Percentiles rank a stretch among this genome's conserved stretches.
Evolutionary conservation across 768 basidiomycete species (phyloP).

Genomic region (Amanita rubescens): DNA sequence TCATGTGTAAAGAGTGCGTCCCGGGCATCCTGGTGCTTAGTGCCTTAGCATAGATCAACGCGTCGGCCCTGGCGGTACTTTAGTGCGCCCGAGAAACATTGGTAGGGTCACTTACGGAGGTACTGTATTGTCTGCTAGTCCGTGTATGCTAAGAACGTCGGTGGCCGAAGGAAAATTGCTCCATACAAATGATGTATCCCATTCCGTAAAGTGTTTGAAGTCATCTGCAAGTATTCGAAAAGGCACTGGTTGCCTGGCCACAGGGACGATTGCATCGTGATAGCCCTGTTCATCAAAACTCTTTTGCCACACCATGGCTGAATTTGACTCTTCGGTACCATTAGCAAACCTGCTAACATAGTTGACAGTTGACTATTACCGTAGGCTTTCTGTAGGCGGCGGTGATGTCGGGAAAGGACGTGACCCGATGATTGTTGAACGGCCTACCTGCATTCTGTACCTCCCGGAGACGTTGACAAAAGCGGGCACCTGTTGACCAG

Average conservation of each 20-base stretch:
- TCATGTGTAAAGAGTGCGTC: constrained; percentile 60
- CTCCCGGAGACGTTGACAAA: constrained; percentile 73
- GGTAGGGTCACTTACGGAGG: constrained; percentile 47
- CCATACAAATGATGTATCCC: constrained; percentile 66
- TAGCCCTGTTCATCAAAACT: constrained; percentile 51
- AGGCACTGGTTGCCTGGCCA: constrained; percentile 53
- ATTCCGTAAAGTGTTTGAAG: constrained; percentile 50
- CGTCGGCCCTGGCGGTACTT: constrained; percentile 49
- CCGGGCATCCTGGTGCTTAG: constrained; percentile 52
- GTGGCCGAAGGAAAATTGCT: constrained; percentile 51
- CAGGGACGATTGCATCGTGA: constrained; percentile 53
- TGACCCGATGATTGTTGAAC: constrained; percentile 8
- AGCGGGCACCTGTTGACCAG: constrained; percentile 46
- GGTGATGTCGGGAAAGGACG: neutral
- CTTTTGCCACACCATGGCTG: constrained; percentile 27
- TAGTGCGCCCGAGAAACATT: neutral
- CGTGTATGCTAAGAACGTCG: constrained; percentile 74
- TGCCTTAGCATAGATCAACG: constrained; percentile 57
- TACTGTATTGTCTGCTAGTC: constrained; percentile 60
- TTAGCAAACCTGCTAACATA: constrained; percentile 8
- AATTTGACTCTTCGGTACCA: constrained; percentile 16
- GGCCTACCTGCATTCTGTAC: constrained; percentile 68
- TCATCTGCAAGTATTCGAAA: constrained; percentile 52
- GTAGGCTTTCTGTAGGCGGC: constrained; percentile 29
- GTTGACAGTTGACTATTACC: constrained; percentile 24